Base-by-base conservation (phyloP, 208 protist genomes). In the Trypanosoma conorhini region DNA sequence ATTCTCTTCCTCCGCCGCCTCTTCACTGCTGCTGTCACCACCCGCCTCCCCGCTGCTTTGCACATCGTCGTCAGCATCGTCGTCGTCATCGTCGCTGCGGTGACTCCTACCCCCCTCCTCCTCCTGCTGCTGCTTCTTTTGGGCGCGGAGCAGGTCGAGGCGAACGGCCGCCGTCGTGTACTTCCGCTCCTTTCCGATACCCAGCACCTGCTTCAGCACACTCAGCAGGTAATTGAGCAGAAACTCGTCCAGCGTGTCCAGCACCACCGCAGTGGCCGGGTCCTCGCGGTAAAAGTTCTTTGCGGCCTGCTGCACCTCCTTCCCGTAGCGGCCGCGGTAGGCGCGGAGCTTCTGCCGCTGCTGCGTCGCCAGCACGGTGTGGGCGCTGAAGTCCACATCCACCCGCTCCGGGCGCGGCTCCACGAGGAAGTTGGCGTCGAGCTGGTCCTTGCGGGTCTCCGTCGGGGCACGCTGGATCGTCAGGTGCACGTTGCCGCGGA, bases 181-280 rank as follows among this genome's bases (percentile, higher is more conserved):
- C 54, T 79, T 85, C 65, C 80, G 81, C 68, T 92, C 88, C 65
- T 92, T 92, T 24, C 88, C 89, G 52, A 97, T 92, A 24, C 89
- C 89, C n/a, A 95, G 79, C 61, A 95, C 88, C 28, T 87, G 87
- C 76, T 91, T 88, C 55, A 97, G 79, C 22, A 95, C 85, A 63
- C 88, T 95, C 22, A 94, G 74, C 13, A 97, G 76, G 67, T 87
- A 93, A 65, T 88, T 88, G 17, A 97, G 73, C 28, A 92, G 77
- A 66, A 97, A 97, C 74, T 97, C 92, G 67, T 97, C 92, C n/a
- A 95, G 68, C 13, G 92, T 93, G 72, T 97, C 92, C 4, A 97
- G 84, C 55, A 95, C 88, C 15, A 95, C 80, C 5, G 88, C 88
- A 13, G 87, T 87, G 44, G 85, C 82, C 21, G 87, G 85, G 72